Base-by-base conservation (phyloP, 2,329 filamentous ascomycete genomes). In the Helotiales sp. region DNA sequence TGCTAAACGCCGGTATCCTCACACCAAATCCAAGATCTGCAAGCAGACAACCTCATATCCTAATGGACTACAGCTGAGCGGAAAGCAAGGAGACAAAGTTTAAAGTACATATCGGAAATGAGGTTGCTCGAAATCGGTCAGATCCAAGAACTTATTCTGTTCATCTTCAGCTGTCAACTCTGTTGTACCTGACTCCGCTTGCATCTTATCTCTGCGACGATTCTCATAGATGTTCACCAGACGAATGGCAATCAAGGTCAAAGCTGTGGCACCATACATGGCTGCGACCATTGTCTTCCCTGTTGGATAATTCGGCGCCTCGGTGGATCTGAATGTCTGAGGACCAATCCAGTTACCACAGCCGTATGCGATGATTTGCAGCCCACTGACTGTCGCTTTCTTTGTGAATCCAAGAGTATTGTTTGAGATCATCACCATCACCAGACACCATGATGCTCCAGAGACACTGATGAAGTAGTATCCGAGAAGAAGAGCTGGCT, bases 101-200 rank as follows among this genome's bases (percentile, higher is more conserved):
- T 70, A 78, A 46, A 77, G 77, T 1, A 73, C 73, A 64, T 86
- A 85, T 49, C 80, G 75, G 67, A 86, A 85, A 19, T 74, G 76
- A 65, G 76, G 77, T 64, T 86, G 85, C 71, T 86, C 78, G 65
- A 70, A 76, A 59, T 86, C 83, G 6, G 82, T 86, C 73, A 81
- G 69, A 24, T 77, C 77, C 74, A 84, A 4, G 73, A 72, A 58
- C 30, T 58, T 31, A 10, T 40, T 48, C 57, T 79, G 74, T 62
- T 81, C 76, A 17, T 66, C 70, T 55, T 74, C 67, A 19, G 65
- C 64, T 27, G 12, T 54, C 29, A 22, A 17, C 58, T 61, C 66
- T 49, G 50, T 68, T 58, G 17, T 64, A 57, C 55, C 30, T 74
- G 71, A 29, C 44, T 55, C 56, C 1, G 40, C 59, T 63, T 73